Evolutionary conservation across 164 flowering plant species (phyloP), one percentile per base, ranked within the genome.

Genomic region (Magnolia officinalis): DNA sequence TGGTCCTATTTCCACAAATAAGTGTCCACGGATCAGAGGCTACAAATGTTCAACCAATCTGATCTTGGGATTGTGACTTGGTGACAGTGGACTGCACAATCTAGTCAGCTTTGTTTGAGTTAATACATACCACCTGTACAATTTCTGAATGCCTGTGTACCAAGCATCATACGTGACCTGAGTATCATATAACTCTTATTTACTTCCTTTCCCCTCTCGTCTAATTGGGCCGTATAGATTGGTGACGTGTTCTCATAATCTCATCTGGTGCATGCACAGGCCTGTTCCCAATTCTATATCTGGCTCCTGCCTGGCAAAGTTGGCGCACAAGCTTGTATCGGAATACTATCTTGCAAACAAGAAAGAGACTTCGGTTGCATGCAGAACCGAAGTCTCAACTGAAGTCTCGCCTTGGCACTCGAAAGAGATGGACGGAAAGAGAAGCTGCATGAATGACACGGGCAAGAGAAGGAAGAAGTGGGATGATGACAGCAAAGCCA

Each of bases 291-390:
- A 79, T 1, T 79, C 85, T 7, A 65, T 81, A 65, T 81, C 82
- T 45, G 87, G 85, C 16, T 70, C 80, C 69, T 50, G 70, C 72
- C 83, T 82, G 29, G 80, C 76, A 59, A 79, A 72, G 61, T 59
- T 80, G 79, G 83, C 83, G 58, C 83, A 75, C 71, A 76, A 19
- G 67, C 81, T 84, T 71, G 79, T 84, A 31, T 72, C 61, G 11
- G 19, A 59, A 50, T 71, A 70, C 69, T 80, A 71, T 76, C 58
- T 51, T 8, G 63, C n/a, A 21, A 77, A 72, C 26, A 52, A 21
- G 59, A 59, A 9, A 74, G 20, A 72, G 26, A 50, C 9, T 1
- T n/a, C n/a, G 16, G 55, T 9, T 18, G 21, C 21, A 49, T 1
- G 9, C 8, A n/a, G 16, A 19, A 49, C 45, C 9, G 58, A 29